These are phyloP conservation scores for Pezicula neosporulosa DNA, from an alignment of 2,329 filamentous ascomycete species.

Conservation along the genomic window DNA sequence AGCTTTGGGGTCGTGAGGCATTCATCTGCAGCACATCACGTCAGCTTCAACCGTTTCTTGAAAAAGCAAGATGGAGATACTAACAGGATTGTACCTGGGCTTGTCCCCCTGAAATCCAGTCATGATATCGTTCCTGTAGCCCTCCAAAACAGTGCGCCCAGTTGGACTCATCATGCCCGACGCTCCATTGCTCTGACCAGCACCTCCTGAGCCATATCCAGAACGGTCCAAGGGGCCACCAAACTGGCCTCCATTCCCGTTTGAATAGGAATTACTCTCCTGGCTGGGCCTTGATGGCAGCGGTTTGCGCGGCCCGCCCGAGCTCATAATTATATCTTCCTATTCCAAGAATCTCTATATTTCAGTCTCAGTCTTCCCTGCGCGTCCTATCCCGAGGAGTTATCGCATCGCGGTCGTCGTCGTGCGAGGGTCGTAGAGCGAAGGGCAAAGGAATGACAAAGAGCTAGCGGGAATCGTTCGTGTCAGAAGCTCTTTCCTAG, in stretches of 20 bases:
- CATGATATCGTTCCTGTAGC: conserved; percentile 53
- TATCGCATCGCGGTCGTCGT: not conserved
- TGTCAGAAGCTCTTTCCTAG: too few species aligned
- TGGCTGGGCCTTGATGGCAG: conserved; percentile 16
- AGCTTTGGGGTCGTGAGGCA: conserved; percentile 48
- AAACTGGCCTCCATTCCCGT: conserved; percentile 11
- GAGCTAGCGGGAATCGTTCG: too few species aligned
- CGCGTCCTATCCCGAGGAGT: not conserved
- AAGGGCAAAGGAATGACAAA: too few species aligned
- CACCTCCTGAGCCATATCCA: conserved; percentile 8
- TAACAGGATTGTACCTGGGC: conserved; percentile 55
- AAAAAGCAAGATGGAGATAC: conserved; percentile 3
- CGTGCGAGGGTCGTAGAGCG: too few species aligned
- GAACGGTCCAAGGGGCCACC: conserved; percentile 9
- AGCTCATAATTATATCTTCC: not conserved
- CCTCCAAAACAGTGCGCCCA: conserved; percentile 51
- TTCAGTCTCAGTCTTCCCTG: not conserved
- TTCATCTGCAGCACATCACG: conserved; percentile 40
- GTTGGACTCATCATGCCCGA: conserved; percentile 28
- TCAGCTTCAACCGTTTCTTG: conserved; percentile 7
- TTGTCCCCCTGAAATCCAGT: conserved; percentile 51
- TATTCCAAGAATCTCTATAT: not conserved
- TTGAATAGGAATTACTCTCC: conserved; percentile 2
- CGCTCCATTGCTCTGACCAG: conserved; percentile 7
- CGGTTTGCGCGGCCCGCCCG: conserved; percentile 6